A percentile compares a stretch with the other conserved stretches of the same genome.
These are phyloP conservation scores for Jasminum sambac DNA, from an alignment of 257 asterid species.

Conservation along the genomic window DNA sequence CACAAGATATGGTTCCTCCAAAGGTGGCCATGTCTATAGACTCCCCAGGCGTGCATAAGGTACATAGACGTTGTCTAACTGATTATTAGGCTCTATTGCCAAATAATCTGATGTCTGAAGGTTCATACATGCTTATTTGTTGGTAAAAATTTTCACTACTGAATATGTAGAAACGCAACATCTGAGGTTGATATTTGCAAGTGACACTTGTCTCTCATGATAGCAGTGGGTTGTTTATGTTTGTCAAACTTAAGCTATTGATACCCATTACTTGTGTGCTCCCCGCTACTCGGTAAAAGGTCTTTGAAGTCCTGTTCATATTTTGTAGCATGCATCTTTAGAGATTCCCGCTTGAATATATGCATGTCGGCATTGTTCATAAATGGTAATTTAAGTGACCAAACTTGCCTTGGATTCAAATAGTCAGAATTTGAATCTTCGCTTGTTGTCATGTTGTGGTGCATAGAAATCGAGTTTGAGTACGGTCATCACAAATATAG, in stretches of 20 bases:
- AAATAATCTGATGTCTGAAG: not conserved
- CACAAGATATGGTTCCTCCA: conserved; percentile 74
- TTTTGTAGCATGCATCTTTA: not conserved
- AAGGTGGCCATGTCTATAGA: conserved; percentile 58
- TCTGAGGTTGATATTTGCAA: not conserved
- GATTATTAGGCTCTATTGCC: conserved; percentile 8
- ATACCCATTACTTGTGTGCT: not conserved
- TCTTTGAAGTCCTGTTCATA: not conserved
- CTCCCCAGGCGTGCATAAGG: conserved; percentile 72
- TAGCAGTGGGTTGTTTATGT: not conserved
- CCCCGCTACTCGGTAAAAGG: not conserved
- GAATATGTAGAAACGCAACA: not conserved
- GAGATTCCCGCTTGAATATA: not conserved
- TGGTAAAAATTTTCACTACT: not conserved
- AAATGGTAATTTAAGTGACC: not conserved
- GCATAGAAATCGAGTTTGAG: not conserved
- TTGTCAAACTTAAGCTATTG: not conserved
- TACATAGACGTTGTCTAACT: conserved; percentile 26
- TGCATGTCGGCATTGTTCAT: not conserved
- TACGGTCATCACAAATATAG: not conserved
- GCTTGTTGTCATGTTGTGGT: not conserved
- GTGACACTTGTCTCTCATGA: not conserved
- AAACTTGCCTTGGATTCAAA: not conserved
- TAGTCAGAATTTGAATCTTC: not conserved
- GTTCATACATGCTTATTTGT: not conserved